A percentile compares a stretch with the other conserved stretches of the same genome.
phyloP scores from a whole-genome alignment of 2,329 filamentous ascomycete genomes.

The Chrysoporthe puriensis region DNA sequence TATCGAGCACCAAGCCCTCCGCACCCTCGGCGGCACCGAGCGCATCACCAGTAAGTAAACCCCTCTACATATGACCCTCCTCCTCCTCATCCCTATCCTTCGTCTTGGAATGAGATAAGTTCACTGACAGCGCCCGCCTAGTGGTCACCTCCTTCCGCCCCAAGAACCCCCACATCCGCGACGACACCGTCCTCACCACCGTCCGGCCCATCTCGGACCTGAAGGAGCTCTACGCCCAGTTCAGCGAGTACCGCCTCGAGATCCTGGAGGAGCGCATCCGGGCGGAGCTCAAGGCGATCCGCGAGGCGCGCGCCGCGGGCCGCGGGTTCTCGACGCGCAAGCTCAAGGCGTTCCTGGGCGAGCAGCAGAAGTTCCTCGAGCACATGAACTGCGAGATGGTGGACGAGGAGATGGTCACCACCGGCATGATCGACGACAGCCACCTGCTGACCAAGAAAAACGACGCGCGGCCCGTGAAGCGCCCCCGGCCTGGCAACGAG shows the following conservation, averaged over 20 bases:
- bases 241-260: conserved; percentile 64
- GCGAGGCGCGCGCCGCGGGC: conserved; percentile 37
- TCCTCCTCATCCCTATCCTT: too few species aligned
- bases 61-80: too few species aligned
- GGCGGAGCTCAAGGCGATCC: conserved; percentile 46
- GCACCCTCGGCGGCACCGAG: conserved; percentile 60
- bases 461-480: background rate
- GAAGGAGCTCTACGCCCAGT: conserved; percentile 62
- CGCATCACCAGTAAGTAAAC: conserved; percentile 48
- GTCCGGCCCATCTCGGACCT: conserved; percentile 62
- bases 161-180: conserved; percentile 54
- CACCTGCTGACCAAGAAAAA: conserved; percentile 29
- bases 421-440: conserved; percentile 34
- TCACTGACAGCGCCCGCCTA: conserved; percentile 28
- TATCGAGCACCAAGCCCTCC: conserved; percentile 66
- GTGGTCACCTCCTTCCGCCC: conserved; percentile 71
- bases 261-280: conserved; percentile 63
- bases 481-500: background rate
- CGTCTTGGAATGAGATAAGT: background rate
- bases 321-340: conserved; percentile 35
- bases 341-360: conserved; percentile 39
- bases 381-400: conserved; percentile 41
- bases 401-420: conserved; percentile 35
- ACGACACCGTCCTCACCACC: conserved; percentile 64
- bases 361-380: conserved; percentile 40